phyloP scores from a whole-genome alignment of 148 eudicot genomes.

The Oxyria digyna region DNA sequence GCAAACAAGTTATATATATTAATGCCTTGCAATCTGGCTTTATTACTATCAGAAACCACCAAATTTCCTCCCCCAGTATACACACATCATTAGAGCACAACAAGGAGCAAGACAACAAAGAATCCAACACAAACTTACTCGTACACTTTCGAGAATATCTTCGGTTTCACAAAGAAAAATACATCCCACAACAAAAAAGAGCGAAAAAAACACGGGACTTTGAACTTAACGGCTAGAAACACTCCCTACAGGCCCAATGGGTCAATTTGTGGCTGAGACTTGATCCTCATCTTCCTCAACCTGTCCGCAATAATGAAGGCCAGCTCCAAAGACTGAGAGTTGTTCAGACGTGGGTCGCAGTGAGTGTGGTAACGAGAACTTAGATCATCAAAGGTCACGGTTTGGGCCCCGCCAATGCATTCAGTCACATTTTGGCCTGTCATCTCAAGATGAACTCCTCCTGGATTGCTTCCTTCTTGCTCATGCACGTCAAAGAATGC shows the following conservation, averaged over 20 bases:
- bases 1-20: background rate
- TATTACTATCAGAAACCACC: background rate
- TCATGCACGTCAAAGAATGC: constrained; percentile 10
- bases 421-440: constrained; percentile 8
- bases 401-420: constrained; percentile 5
- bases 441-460: constrained; percentile 11
- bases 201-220: background rate
- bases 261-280: background rate
- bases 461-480: constrained; percentile 9
- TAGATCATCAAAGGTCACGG: constrained; percentile 6
- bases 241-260: background rate
- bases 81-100: background rate
- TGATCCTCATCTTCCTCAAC: constrained; percentile 26
- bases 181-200: background rate
- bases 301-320: constrained; percentile 30
- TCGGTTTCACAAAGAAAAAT: background rate
- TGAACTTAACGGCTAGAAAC: background rate
- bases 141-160: background rate
- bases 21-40: background rate
- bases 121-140: background rate
- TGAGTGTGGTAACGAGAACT: constrained; percentile 15
- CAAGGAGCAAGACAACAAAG: background rate
- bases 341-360: constrained; percentile 37
- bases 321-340: constrained; percentile 33
- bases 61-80: constrained; percentile 4